Evolutionary conservation across 2,329 filamentous ascomycete genomes (phyloP).

Genomic region (Penicillium thymicola): DNA sequence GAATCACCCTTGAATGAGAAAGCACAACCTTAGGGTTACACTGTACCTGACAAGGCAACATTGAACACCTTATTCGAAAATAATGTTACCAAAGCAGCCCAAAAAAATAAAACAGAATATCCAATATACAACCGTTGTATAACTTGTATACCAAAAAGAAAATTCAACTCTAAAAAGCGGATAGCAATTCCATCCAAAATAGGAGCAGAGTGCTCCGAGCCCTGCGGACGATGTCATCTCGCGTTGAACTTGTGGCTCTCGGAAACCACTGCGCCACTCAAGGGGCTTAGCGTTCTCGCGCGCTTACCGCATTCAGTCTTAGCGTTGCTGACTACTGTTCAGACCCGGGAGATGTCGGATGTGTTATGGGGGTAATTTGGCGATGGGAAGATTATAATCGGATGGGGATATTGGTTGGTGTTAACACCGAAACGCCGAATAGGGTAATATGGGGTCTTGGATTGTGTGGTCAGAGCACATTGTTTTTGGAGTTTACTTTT

Average conservation of each 20-base stretch:
- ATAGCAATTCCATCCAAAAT: neutral
- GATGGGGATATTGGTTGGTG: neutral
- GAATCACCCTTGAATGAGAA: neutral
- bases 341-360: slow-evolving; percentile 6
- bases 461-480: neutral
- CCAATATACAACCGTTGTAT: neutral
- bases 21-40: slow-evolving; percentile 1
- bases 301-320: neutral
- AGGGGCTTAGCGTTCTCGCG: slow-evolving; percentile 12
- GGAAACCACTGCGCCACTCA: slow-evolving; percentile 18
- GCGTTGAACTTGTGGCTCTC: slow-evolving; percentile 16
- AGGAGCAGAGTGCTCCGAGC: slow-evolving; percentile 25
- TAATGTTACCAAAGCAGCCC: neutral
- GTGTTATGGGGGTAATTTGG: neutral
- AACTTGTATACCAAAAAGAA: neutral
- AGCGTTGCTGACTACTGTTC: slow-evolving; percentile 23
- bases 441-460: neutral
- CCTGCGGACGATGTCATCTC: slow-evolving; percentile 21
- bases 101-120: neutral
- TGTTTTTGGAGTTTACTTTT: neutral
- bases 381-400: neutral
- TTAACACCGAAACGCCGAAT: slow-evolving; percentile 23
- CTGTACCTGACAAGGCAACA: neutral
- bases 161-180: neutral
- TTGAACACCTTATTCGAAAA: neutral